Evolutionary conservation across 2,329 filamentous ascomycete species (phyloP), one percentile per base, ranked within the genome.

Genomic region (Monosporascus sp.): DNA sequence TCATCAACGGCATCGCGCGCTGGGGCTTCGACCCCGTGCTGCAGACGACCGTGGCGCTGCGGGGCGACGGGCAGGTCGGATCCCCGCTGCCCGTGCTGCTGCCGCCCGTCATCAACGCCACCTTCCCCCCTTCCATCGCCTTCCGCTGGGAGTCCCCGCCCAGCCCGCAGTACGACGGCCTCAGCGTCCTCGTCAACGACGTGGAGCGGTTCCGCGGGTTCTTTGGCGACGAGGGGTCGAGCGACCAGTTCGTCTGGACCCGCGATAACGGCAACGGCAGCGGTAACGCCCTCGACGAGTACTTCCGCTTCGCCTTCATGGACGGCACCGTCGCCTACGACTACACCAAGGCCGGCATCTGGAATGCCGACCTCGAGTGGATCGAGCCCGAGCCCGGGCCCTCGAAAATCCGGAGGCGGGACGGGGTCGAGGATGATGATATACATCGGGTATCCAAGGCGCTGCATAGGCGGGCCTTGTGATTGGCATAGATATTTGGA

Each of bases 1-100:
- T 97, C 70, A 86, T 97, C 72, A 97, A 97, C 67, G 93, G 94
- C 50, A 85, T 95, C 55, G 93, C 92, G 4, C 82, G 93, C 44
- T 97, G 94, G 94, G 92, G 92, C 0, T 99, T 96, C 68, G 92
- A 90, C 57, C 81, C 88, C 1, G 83, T 99, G 47, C 80, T 99
- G 17, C 87, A 99, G 71, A 97, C 94, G 0, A 83, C 89, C 0
- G 79, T 72, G 1, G 84, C 85, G 1, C 73, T 99, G 24, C 84
- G 85, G 51, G 85, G 83, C n/a, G 85, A 88, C 58, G 83, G 81
- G 0, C 81, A 85, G 54, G 70, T 80, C 38, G 82, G 83, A 11
- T 85, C 83, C 0, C 71, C 81, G 0, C 76, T 94, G 1, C 90
- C 78, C 43, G 72, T 59, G 0, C 73, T 85, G 25, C 62, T 75